Conservation (phyloP, 257 asterid genomes). For the Nemophila menziesii region DNA sequence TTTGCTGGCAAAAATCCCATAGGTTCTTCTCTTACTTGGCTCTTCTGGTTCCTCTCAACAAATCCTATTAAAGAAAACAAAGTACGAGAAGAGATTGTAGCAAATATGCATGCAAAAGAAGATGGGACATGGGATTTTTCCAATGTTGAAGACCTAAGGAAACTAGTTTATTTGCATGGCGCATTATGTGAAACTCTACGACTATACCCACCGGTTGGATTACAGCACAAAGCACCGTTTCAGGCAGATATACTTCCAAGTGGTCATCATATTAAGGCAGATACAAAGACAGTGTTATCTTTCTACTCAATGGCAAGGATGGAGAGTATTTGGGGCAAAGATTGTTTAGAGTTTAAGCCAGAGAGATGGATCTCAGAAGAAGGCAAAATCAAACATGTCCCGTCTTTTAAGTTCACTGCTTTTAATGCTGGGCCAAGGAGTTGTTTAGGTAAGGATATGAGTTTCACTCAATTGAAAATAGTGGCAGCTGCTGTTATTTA, state of each 20-base stretch:
- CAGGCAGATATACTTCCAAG: slow-evolving; percentile 33
- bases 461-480: slow-evolving; percentile 34
- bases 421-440: slow-evolving; percentile 68
- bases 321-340: slow-evolving; percentile 42
- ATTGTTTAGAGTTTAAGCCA: slow-evolving; percentile 40
- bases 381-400: slow-evolving; percentile 31
- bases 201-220: slow-evolving; percentile 51
- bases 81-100: slow-evolving; percentile 27
- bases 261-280: slow-evolving; percentile 36
- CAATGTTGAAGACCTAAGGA: slow-evolving; percentile 14
- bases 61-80: slow-evolving; percentile 23
- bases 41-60: slow-evolving; percentile 37
- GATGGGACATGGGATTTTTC: slow-evolving; percentile 16
- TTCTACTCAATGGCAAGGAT: slow-evolving; percentile 59
- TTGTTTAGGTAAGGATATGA: slow-evolving; percentile 54
- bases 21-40: slow-evolving; percentile 49
- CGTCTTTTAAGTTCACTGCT: slow-evolving; percentile 48
- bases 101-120: neutral
- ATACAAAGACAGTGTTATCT: slow-evolving; percentile 35
- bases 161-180: slow-evolving; percentile 35
- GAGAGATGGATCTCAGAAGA: slow-evolving; percentile 46
- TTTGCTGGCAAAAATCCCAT: slow-evolving; percentile 54
- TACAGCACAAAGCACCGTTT: slow-evolving; percentile 46
- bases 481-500: slow-evolving; percentile 39
- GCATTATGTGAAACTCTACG: slow-evolving; percentile 43